Percentiles rank a stretch among this genome's conserved stretches.
Conservation (phyloP, 352 stramenopile genomes). For the Phytophthora pistaciae region DNA sequence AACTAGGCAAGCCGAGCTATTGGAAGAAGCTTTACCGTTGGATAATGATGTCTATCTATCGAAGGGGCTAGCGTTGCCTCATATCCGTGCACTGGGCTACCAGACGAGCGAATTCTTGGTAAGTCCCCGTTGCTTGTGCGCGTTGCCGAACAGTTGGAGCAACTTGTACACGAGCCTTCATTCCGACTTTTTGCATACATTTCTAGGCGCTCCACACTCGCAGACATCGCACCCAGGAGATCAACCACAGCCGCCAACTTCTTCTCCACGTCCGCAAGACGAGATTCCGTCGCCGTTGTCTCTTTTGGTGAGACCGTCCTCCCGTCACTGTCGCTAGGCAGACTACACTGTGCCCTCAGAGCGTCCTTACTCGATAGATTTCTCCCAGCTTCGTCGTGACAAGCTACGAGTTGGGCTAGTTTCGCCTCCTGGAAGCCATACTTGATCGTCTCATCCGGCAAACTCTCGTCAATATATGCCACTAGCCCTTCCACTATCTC, state of each 20-base stretch:
- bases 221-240: background rate
- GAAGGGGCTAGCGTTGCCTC: too few relatives aligned
- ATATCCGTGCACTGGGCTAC: too few relatives aligned
- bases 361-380: background rate
- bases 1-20: too few relatives aligned
- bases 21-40: too few relatives aligned
- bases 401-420: background rate
- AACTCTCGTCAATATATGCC: background rate
- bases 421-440: background rate
- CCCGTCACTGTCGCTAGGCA: background rate
- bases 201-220: constrained; percentile 3
- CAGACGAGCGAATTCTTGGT: too few relatives aligned
- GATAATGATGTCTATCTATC: too few relatives aligned
- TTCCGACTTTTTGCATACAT: background rate
- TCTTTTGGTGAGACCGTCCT: background rate
- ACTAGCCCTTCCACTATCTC: background rate
- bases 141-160: too few relatives aligned
- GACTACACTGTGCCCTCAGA: too few relatives aligned
- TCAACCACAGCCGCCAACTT: background rate
- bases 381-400: background rate
- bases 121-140: too few relatives aligned
- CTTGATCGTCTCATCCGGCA: background rate
- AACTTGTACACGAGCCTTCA: background rate
- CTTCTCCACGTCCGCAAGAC: background rate
- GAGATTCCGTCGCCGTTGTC: background rate